Evolutionary conservation across 768 basidiomycete species (phyloP).

Genomic region (Collybia nuda): DNA sequence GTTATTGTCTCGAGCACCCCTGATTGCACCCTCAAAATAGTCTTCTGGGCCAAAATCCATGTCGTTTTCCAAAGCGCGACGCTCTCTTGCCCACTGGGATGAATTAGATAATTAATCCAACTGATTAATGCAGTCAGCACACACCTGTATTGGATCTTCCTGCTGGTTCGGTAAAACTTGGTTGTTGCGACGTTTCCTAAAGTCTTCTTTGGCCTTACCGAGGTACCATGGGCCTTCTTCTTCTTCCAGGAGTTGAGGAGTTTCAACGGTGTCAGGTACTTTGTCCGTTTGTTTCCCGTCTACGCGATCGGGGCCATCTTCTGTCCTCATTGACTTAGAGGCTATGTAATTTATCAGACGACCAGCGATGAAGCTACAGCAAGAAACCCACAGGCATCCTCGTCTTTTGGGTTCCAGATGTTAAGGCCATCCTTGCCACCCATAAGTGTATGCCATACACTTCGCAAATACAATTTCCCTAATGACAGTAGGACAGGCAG

Average conservation of each 20-base stretch:
- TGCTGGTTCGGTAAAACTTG: constrained; percentile 31
- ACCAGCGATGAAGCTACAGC: not conserved
- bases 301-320: constrained; percentile 40
- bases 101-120: not conserved
- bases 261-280: constrained; percentile 31
- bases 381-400: constrained; percentile 34
- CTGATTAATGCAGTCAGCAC: constrained; percentile 13
- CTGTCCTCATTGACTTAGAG: constrained; percentile 16
- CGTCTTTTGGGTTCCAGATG: constrained; percentile 62
- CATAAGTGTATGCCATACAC: constrained; percentile 78
- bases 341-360: constrained; percentile 1
- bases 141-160: constrained; percentile 72
- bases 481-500: constrained; percentile 85
- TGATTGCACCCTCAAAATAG: constrained; percentile 70
- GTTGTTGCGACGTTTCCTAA: constrained; percentile 52
- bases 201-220: constrained; percentile 81
- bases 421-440: constrained; percentile 70
- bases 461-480: constrained; percentile 76
- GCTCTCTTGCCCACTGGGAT: constrained; percentile 73
- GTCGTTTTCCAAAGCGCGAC: constrained; percentile 69
- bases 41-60: constrained; percentile 80
- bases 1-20: constrained; percentile 60
- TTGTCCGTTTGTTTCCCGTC: constrained; percentile 27
- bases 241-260: constrained; percentile 35
- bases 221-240: constrained; percentile 80